Base-by-base conservation (phyloP, 441 rosid genomes). In the Jatropha multifida region DNA sequence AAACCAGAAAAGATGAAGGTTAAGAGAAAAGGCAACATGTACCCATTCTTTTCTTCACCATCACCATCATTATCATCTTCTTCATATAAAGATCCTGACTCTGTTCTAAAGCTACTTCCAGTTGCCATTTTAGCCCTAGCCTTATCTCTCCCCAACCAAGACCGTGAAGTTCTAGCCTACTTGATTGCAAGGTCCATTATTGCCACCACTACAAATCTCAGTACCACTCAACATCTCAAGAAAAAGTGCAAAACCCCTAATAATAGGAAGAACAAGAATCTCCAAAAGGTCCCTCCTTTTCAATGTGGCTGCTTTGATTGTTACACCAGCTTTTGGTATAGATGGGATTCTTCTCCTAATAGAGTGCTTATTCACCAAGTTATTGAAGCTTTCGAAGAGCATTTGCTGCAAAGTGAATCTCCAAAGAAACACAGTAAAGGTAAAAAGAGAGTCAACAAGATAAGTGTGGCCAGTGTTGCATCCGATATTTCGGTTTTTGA, bases 261-360 rank as follows among this genome's bases (percentile, higher is more conserved):
- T 52, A 37, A 42, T 26, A 17, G 61, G 2, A 60, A 67, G 17
- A 41, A 23, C 41, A 61, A 26, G 23, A 1, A 10, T 26, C 79
- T 71, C 26, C 83, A 80, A 60, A 80, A 85, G n/a, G 79, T 85
- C 15, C 87, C 89, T 0, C 64, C 77, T 26, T 88, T 88, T 51
- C 81, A 85, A 15, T 93, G 96, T 41, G 88, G 86, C 70, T 93
- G 96, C 71, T 93, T 93, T 74, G 89, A 87, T 60, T 93, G 96
- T 37, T 93, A 90, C 82, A 83, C 88, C 4, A 83, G 74, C 79
- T 93, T 86, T 83, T 91, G 97, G 97, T 76, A 73, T 54, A 76
- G 91, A 4, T 93, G 97, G 97, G 93, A 88, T 79, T 91, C 89
- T 0, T 93, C 96, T 4, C 83, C 89, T 10, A 88, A 88, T 62